Evolutionary conservation across 2,329 filamentous ascomycete genomes (phyloP), one percentile per base, ranked within the genome.

Genomic region (Penicillium sp.): DNA sequence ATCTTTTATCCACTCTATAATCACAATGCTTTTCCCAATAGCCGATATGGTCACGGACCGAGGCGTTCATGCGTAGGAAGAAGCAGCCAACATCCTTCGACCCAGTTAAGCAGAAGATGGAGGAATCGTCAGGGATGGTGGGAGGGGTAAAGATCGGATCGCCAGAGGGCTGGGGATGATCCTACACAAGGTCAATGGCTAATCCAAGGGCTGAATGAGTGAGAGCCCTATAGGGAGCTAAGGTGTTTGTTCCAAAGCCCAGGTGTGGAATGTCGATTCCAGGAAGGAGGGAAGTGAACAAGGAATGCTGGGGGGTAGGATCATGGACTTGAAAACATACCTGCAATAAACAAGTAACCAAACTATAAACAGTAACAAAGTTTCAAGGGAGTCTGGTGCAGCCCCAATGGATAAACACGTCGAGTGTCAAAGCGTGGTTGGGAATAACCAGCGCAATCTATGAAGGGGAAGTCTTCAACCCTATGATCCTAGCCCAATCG

Each of bases 41-140:
- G 54, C 58, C 56, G 50, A 49, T 50, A 46, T 54, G 64, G 62
- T 66, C 66, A 63, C 57, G 51, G 64, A 68, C 65, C 65, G 55
- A 44, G 53, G 55, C 54, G 58, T 60, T 68, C 62, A 68, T 49
- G 48, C 55, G 55, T 50, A 45, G 44, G 47, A 44, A 47, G 48
- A 52, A 50, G 46, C 61, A 64, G 56, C 61, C 56, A 53, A 58
- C 66, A 69, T 69, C 39, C 52, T 65, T 60, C 44, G 42, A 31
- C 24, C 38, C 35, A 49, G 45, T 49, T 46, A 23, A 41, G 24
- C 12, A 35, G 40, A 31, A 20, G 47, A 45, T 40, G 41, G 24
- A 25, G 50, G 46, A 50, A 49, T 43, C 20, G 50, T 42, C 42
- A 46, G 47, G 37, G 44, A 52, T 49, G 49, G 49, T 47, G 45